A percentile compares a stretch with the other conserved stretches of the same genome.
Evolutionary conservation across 352 stramenopile species (phyloP).

Genomic region (Aphanomyces euteiches): DNA sequence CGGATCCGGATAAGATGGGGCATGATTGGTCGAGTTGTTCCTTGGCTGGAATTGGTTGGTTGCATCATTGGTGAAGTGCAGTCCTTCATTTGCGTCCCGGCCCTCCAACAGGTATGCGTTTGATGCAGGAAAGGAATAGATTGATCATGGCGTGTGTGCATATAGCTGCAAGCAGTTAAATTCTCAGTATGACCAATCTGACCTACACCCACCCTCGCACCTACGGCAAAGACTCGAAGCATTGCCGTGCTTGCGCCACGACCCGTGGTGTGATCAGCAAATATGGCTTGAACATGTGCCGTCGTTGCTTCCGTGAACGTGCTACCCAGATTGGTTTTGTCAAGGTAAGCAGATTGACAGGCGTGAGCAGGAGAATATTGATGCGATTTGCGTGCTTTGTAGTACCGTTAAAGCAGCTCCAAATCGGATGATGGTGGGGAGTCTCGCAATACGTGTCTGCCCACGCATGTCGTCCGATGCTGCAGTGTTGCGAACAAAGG

Average conservation of each 20-base stretch:
- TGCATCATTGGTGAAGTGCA: conserved; percentile 10
- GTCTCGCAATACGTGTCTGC: conserved; percentile 8
- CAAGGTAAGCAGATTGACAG: conserved; percentile 65
- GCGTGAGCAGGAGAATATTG: background rate
- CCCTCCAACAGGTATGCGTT: conserved; percentile 25
- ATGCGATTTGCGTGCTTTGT: conserved; percentile 12
- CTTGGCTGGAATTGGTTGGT: conserved; percentile 21
- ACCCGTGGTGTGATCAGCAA: conserved; percentile 93
- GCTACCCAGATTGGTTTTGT: conserved; percentile 94
- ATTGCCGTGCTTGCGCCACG: conserved; percentile 89
- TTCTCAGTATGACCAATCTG: conserved; percentile 78
- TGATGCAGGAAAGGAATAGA: background rate
- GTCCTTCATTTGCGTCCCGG: conserved; percentile 21
- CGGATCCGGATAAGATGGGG: background rate
- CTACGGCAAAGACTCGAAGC: conserved; percentile 88
- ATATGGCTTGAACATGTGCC: conserved; percentile 95
- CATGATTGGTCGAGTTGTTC: conserved; percentile 16
- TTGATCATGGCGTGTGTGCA: background rate
- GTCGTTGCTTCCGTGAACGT: conserved; percentile 94
- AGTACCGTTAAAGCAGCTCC: conserved; percentile 28
- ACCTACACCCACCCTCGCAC: conserved; percentile 80
- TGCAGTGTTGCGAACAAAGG: conserved; percentile 25
- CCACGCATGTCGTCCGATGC: conserved; percentile 20
- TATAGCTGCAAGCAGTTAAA: conserved; percentile 29
- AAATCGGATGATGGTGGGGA: conserved; percentile 1